Evolutionary conservation across 768 basidiomycete species (phyloP), one percentile per base, ranked within the genome.

Genomic region (Psilocybe azurescens): DNA sequence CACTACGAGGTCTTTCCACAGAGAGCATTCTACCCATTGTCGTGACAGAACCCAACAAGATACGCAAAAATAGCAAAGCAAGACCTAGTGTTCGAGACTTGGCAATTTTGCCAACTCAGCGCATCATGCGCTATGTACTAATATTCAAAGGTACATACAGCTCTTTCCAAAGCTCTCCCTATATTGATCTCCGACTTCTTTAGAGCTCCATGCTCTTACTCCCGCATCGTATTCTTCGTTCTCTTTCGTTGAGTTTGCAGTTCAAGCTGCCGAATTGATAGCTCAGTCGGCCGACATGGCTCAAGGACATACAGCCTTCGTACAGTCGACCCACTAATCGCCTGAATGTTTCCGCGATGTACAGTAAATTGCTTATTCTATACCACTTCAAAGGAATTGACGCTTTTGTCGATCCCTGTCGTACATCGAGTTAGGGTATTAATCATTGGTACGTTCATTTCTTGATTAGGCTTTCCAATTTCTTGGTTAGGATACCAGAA

Each of bases 111-210:
- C 88, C 88, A 16, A 81, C 83, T 13, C 87, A 90, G 68, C 77
- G 89, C 18, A 79, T 88, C n/a, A 83, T 83, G 73, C 78, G 88
- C 62, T 89, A 89, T 70, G 85, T 84, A 2, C 68, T 89, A 41
- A 74, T 88, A 47, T 89, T 84, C 63, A 82, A 77, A 79, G 88
- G 88, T 86, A 24, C 24, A 61, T 56, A n/a, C 29, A 9, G 18
- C 8, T 13, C 24, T 52, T 38, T 33, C 14, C 2, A 50, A 5
- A n/a, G 48, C 11, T 36, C 8, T 10, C 48, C 10, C 13, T 8
- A 61, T 39, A 64, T 51, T 65, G 41, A 49, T 52, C 14, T 53
- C n/a, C 46, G 10, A 29, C 32, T 54, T 24, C 29, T 48, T 13
- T 58, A 88, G 88, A 86, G 70, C 77, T 89, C 8, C 73, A 82